Percentiles rank a stretch among this genome's conserved stretches.
Conservation (phyloP, 768 basidiomycete species). For the Mycena pura region DNA sequence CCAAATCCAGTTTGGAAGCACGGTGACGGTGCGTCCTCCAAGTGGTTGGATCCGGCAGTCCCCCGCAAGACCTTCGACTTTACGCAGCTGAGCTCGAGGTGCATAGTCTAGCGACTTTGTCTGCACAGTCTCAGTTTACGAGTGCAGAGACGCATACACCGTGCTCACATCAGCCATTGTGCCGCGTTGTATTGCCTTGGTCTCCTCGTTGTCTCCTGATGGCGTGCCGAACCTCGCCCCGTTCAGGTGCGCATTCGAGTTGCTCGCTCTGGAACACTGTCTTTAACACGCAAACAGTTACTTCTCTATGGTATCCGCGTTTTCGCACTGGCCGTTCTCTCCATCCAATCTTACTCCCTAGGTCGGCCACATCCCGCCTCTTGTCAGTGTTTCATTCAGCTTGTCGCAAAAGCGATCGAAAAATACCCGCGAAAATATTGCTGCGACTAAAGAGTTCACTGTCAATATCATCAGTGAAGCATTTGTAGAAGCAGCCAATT, state of each 20-base stretch:
- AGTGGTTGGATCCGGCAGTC: conserved; percentile 27
- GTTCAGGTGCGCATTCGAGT: conserved; percentile 55
- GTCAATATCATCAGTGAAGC: conserved; percentile 76
- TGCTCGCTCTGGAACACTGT: not conserved
- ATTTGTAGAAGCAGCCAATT: conserved; percentile 63
- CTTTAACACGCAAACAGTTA: conserved; percentile 45
- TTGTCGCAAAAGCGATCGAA: conserved; percentile 52
- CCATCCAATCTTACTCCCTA: not conserved
- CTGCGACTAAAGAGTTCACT: conserved; percentile 70
- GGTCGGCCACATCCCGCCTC: conserved; percentile 70
- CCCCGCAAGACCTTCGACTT: conserved; percentile 51
- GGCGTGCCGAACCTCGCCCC: conserved; percentile 68
- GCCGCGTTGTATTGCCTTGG: conserved; percentile 73
- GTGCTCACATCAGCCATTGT: conserved; percentile 64
- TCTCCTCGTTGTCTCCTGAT: conserved; percentile 61
- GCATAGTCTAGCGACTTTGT: not conserved
- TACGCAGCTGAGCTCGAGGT: conserved; percentile 39
- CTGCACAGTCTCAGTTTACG: not conserved
- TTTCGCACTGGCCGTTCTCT: not conserved
- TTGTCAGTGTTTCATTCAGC: conserved; percentile 67
- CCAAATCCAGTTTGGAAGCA: conserved; percentile 52
- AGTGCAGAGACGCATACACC: conserved; percentile 49
- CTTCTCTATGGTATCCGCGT: conserved; percentile 60
- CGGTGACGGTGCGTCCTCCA: conserved; percentile 42
- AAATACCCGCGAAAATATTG: conserved; percentile 72